Conservation (phyloP, 176 grass and related monocot species). For the Paspalum notatum region DNA sequence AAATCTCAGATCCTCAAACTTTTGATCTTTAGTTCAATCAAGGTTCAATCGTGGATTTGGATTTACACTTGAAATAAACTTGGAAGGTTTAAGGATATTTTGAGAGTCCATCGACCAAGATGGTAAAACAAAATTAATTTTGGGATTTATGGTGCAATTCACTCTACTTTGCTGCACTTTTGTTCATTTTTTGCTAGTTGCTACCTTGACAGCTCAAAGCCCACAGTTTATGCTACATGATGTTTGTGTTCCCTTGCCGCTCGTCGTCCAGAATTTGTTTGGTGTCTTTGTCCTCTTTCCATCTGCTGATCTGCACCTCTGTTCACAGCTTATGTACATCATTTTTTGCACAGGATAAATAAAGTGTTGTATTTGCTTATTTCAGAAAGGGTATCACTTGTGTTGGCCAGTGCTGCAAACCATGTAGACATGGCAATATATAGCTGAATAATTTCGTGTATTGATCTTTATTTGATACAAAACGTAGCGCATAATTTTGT, state of each 20-base stretch:
- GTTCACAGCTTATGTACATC: background rate
- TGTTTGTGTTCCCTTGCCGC: background rate
- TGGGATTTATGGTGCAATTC: too few relatives aligned
- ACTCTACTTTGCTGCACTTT: background rate
- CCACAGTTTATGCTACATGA: background rate
- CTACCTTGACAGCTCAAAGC: background rate
- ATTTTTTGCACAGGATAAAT: background rate
- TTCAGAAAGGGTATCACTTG: background rate
- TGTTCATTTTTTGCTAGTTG: background rate
- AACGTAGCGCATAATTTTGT: background rate
- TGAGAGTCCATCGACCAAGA: too few relatives aligned
- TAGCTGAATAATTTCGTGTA: background rate
- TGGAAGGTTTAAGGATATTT: too few relatives aligned
- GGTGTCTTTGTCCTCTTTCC: background rate
- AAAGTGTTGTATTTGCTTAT: background rate
- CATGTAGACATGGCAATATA: background rate
- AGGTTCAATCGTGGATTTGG: too few relatives aligned
- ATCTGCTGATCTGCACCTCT: background rate
- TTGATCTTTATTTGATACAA: slow-evolving; percentile 13
- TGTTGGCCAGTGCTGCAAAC: too few relatives aligned
- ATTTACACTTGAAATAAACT: too few relatives aligned
- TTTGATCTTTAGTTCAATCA: too few relatives aligned
- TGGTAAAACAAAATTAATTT: too few relatives aligned
- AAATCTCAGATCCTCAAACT: too few relatives aligned
- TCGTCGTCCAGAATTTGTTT: background rate